Conservation (phyloP, 805 yeast species). For the Clavispora asparagi region DNA sequence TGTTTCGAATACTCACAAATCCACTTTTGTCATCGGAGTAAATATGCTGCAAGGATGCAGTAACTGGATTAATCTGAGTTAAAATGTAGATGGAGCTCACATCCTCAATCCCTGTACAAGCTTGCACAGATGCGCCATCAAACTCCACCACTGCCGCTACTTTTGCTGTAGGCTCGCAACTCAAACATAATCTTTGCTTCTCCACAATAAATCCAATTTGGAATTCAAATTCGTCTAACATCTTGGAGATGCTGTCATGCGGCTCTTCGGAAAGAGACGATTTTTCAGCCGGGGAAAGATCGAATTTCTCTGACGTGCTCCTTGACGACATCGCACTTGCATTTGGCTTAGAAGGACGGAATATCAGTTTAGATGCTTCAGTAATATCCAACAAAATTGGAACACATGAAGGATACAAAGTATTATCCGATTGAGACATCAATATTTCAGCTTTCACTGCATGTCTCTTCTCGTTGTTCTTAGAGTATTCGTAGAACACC, state of each 20-base stretch:
- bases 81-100: slow-evolving; percentile 7
- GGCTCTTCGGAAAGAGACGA: neutral
- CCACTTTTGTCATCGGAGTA: slow-evolving; percentile 90
- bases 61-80: slow-evolving; percentile 48
- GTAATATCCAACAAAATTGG: slow-evolving; percentile 66
- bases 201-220: slow-evolving; percentile 61
- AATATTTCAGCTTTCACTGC: slow-evolving; percentile 46
- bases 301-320: slow-evolving; percentile 1
- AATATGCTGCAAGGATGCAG: slow-evolving; percentile 79
- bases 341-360: slow-evolving; percentile 24
- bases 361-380: slow-evolving; percentile 43
- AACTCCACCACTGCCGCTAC: slow-evolving; percentile 81
- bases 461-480: slow-evolving; percentile 35
- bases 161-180: slow-evolving; percentile 93
- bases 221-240: slow-evolving; percentile 55
- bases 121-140: slow-evolving; percentile 57
- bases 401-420: slow-evolving; percentile 66
- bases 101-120: slow-evolving; percentile 39
- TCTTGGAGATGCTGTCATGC: slow-evolving; percentile 1
- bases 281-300: neutral
- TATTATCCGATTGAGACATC: slow-evolving; percentile 69
- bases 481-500: slow-evolving; percentile 45
- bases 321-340: neutral
- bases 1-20: slow-evolving; percentile 43
- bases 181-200: slow-evolving; percentile 67